These are phyloP conservation scores for Neoascochyta sp. DNA, from an alignment of 2,329 filamentous ascomycete species.

Conservation along the genomic window DNA sequence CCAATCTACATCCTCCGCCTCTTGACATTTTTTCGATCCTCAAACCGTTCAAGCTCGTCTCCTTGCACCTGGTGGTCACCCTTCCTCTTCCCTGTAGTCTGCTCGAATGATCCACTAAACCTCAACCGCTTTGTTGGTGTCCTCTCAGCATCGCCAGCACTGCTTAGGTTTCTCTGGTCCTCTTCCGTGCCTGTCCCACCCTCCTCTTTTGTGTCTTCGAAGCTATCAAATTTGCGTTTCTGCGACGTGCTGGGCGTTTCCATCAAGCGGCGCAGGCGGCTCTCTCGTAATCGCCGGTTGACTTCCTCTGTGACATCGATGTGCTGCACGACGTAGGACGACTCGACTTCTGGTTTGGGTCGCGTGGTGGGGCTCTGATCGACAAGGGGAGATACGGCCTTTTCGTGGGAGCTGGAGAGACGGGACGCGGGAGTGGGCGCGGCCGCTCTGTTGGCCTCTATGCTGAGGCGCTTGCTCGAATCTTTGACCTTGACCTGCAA, in stretches of 20 bases:
- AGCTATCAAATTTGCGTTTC: conserved; percentile 31
- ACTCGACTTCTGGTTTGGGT: conserved; percentile 11
- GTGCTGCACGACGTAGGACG: conserved; percentile 22
- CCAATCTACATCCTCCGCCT: conserved; percentile 10
- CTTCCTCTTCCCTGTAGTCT: conserved; percentile 16
- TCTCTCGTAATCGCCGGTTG: conserved; percentile 27
- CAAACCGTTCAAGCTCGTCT: conserved; percentile 4
- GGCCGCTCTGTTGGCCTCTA: conserved; percentile 19
- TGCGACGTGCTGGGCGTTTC: conserved; percentile 32
- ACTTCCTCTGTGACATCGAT: conserved; percentile 36
- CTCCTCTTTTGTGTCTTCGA: conserved; percentile 19
- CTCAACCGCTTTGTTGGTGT: conserved; percentile 26
- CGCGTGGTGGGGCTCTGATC: conserved; percentile 14
- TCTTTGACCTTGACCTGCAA: conserved; percentile 14
- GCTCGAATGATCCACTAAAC: conserved; percentile 24
- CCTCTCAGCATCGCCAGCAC: conserved; percentile 10
- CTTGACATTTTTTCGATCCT: conserved; percentile 13
- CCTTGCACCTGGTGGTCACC: conserved; percentile 6
- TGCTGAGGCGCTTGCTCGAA: conserved; percentile 28
- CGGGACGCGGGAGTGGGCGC: conserved; percentile 4
- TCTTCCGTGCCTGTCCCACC: conserved; percentile 15
- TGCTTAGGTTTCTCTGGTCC: conserved; percentile 7
- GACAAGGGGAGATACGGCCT: conserved; percentile 13
- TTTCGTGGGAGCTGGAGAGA: conserved; percentile 7
- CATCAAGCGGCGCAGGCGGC: conserved; percentile 29